Conservation (phyloP, 176 grass and related monocot genomes). For the Zoysia japonica region DNA sequence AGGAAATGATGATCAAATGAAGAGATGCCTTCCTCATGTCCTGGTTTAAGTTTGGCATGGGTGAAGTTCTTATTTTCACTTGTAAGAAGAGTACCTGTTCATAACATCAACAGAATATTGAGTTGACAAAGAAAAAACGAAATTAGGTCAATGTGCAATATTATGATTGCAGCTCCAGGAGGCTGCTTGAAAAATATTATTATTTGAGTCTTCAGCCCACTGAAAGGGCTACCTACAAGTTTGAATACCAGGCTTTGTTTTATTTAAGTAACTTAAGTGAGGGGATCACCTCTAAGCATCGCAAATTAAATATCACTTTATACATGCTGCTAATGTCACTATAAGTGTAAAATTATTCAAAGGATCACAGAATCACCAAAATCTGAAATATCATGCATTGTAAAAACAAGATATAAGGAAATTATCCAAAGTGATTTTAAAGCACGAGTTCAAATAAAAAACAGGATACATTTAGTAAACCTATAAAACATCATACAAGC, state of each 20-base stretch:
- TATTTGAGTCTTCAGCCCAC: conserved; percentile 4
- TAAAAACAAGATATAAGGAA: neutral
- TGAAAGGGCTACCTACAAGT: neutral
- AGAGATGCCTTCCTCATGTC: conserved; percentile 42
- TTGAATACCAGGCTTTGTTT: neutral
- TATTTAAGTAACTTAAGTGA: conserved; percentile 24
- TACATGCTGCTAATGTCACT: neutral
- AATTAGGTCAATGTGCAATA: neutral
- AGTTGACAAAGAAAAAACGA: conserved; percentile 36
- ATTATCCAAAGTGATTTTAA: neutral
- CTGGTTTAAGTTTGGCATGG: conserved; percentile 23
- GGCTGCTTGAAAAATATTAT: neutral
- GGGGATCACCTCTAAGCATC: neutral
- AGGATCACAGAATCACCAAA: neutral
- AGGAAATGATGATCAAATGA: conserved; percentile 40
- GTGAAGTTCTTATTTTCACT: conserved; percentile 39
- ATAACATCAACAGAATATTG: conserved; percentile 43
- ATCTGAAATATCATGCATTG: neutral
- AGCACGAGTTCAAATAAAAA: neutral
- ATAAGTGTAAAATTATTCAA: neutral
- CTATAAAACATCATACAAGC: conserved; percentile 5
- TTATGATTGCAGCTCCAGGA: neutral
- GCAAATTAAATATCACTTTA: neutral
- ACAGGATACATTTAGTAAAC: conserved; percentile 6
- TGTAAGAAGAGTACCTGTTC: conserved; percentile 43